Evolutionary conservation across 2,329 filamentous ascomycete species (phyloP).

Genomic region (Chaetothyriales sp.): DNA sequence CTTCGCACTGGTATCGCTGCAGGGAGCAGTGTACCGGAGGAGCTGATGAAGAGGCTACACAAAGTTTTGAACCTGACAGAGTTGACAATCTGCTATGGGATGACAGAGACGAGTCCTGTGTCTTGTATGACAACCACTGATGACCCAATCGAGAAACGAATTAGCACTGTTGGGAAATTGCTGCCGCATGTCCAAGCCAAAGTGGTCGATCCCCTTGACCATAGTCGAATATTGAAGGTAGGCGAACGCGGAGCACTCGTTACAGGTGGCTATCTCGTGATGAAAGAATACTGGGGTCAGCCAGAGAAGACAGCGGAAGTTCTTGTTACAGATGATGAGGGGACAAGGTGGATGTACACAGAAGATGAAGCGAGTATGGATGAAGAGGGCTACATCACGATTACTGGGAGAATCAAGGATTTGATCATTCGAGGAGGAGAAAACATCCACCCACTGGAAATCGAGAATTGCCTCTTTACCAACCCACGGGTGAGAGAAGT

Average conservation of each 20-base stretch:
- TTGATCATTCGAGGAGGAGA: constrained; percentile 89
- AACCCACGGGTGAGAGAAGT: constrained; percentile 60
- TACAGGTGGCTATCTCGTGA: constrained; percentile 71
- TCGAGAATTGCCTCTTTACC: constrained; percentile 74
- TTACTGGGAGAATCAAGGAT: constrained; percentile 58
- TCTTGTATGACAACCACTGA: constrained; percentile 65
- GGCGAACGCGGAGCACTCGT: constrained; percentile 67
- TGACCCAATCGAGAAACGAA: constrained; percentile 60
- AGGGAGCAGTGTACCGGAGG: constrained; percentile 66
- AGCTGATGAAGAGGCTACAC: constrained; percentile 53
- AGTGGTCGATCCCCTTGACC: constrained; percentile 64
- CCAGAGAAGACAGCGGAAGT: constrained; percentile 54
- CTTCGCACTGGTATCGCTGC: constrained; percentile 85
- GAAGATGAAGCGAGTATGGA: constrained; percentile 84
- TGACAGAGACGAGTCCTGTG: constrained; percentile 73
- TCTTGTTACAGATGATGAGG: constrained; percentile 30
- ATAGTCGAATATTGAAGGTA: constrained; percentile 44
- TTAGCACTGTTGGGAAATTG: constrained; percentile 61
- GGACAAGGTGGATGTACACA: constrained; percentile 70
- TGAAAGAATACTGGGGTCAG: constrained; percentile 85
- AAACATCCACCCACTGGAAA: constrained; percentile 87
- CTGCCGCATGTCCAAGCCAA: constrained; percentile 74
- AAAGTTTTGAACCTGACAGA: constrained; percentile 61
- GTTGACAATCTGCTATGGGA: constrained; percentile 88
- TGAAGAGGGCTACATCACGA: constrained; percentile 61